These are phyloP conservation scores for Calonectria pseudoreteaudii DNA, from an alignment of 2,329 filamentous ascomycete genomes.

Conservation along the genomic window DNA sequence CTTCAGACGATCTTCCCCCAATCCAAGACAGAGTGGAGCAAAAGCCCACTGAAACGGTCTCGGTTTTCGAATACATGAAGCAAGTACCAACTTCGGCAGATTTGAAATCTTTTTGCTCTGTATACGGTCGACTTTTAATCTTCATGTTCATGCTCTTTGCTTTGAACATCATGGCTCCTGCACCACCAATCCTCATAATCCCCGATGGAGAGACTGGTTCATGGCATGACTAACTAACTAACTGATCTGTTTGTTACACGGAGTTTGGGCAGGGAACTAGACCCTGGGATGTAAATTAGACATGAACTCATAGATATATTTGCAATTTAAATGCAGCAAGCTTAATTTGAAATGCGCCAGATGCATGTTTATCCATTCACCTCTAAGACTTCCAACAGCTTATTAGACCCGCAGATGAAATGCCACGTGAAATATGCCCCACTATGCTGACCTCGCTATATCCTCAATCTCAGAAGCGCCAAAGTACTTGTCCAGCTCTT, in stretches of 20 bases:
- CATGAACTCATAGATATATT: not conserved
- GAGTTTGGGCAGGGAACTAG: not conserved
- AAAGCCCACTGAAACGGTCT: too few species aligned
- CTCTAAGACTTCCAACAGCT: too few species aligned
- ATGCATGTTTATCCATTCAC: too few species aligned
- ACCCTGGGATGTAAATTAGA: not conserved
- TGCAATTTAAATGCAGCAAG: not conserved
- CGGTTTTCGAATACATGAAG: not conserved
- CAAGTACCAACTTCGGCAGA: not conserved
- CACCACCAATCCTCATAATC: not conserved
- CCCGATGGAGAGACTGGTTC: not conserved
- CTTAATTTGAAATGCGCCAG: not conserved
- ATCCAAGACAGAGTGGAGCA: too few species aligned
- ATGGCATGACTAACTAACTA: not conserved
- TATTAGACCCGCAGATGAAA: too few species aligned
- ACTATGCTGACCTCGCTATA: not conserved
- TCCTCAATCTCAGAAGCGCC: not conserved
- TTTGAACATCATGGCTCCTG: not conserved
- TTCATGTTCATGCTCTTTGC: not conserved
- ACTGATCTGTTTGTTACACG: not conserved
- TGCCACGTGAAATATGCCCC: too few species aligned
- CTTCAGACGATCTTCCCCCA: not conserved
- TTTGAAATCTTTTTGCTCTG: not conserved
- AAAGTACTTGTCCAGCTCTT: not conserved
- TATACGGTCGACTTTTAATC: not conserved